Evolutionary conservation across 2,329 filamentous ascomycete genomes (phyloP), one percentile per base, ranked within the genome.

Genomic region (Pestalotiopsis sp.): DNA sequence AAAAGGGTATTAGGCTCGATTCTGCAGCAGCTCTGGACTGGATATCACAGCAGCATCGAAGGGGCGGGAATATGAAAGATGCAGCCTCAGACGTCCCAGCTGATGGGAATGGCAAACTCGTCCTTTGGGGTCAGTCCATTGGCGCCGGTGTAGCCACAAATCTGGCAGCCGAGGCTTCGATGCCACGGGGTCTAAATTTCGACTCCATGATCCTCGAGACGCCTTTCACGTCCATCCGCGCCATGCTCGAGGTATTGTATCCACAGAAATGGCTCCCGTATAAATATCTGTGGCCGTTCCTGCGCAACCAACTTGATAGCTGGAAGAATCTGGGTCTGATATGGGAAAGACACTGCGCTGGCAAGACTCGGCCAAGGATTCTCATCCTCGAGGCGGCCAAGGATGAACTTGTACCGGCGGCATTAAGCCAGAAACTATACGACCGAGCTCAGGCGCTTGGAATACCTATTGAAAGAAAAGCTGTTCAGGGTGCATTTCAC

Each of bases 191-290:
- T 70, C 81, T 83, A 66, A 75, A 76, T 45, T 77, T 85, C 45
- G 71, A 80, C 60, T 82, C 86, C 1, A 70, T 95, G 64, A 83
- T 95, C 12, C 83, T 95, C 1, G 93, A 95, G 76, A 94, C 93
- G 0, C 92, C 93, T 0, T 94, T 94, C 71, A 87, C 90, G 0
- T 92, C 89, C 58, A 87, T 93, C 67, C 85, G 87, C 68, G 87
- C 86, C 20, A 94, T 95, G 91, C 82, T 95, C 5, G 81, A 87
- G 57, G 89, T 88, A 1, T 78, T 95, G 2, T 95, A 95, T 75
- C 92, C 92, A 1, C 91, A 94, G 73, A 92, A 88, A 73, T 95
- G 92, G 92, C 82, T 95, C 6, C 93, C 93, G 0, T 95, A 95
- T 77, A 87, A 87, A 61, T 90, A 95, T 76, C 83, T 95, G 0